These are phyloP conservation scores for Pseudogymnoascus sp. DNA, from an alignment of 2,329 filamentous ascomycete species.

Conservation along the genomic window DNA sequence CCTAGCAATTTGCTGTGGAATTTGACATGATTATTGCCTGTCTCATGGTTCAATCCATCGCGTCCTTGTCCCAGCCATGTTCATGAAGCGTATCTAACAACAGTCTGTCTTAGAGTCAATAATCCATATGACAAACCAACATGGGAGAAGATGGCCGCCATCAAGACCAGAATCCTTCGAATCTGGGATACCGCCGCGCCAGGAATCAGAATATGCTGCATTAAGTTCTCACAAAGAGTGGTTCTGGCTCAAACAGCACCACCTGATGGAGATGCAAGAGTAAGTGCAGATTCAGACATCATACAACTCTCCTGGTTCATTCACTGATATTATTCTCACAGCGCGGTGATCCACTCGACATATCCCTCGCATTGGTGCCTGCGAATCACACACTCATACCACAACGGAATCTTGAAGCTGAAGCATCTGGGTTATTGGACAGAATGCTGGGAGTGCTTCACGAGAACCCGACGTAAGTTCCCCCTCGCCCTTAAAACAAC, in stretches of 20 bases:
- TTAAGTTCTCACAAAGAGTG: slow-evolving; percentile 94
- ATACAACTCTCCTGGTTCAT: background rate
- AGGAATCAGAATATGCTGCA: slow-evolving; percentile 81
- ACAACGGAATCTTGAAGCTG: slow-evolving; percentile 76
- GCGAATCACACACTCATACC: slow-evolving; percentile 74
- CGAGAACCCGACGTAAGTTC: slow-evolving; percentile 69
- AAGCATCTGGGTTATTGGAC: slow-evolving; percentile 84
- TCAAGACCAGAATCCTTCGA: slow-evolving; percentile 81
- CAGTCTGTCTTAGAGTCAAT: slow-evolving; percentile 56
- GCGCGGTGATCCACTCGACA: slow-evolving; percentile 68
- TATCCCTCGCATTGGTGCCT: slow-evolving; percentile 79
- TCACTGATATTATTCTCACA: slow-evolving; percentile 27
- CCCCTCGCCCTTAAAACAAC: slow-evolving; percentile 17
- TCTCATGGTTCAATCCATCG: background rate
- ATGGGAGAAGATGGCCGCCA: slow-evolving; percentile 81
- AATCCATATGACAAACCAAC: slow-evolving; percentile 71
- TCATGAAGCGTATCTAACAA: background rate
- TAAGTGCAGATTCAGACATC: slow-evolving; percentile 36
- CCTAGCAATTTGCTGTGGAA: slow-evolving; percentile 6
- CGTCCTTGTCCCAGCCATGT: background rate
- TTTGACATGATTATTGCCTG: slow-evolving; percentile 21
- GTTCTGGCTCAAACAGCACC: slow-evolving; percentile 88
- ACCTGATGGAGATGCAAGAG: slow-evolving; percentile 70
- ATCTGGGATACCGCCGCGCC: slow-evolving; percentile 76
- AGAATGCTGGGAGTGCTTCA: slow-evolving; percentile 78